Percentiles rank a stretch among this genome's conserved stretches.
Evolutionary conservation across 176 grass and related monocot species (phyloP).

Genomic region (Phoenix dactylifera): DNA sequence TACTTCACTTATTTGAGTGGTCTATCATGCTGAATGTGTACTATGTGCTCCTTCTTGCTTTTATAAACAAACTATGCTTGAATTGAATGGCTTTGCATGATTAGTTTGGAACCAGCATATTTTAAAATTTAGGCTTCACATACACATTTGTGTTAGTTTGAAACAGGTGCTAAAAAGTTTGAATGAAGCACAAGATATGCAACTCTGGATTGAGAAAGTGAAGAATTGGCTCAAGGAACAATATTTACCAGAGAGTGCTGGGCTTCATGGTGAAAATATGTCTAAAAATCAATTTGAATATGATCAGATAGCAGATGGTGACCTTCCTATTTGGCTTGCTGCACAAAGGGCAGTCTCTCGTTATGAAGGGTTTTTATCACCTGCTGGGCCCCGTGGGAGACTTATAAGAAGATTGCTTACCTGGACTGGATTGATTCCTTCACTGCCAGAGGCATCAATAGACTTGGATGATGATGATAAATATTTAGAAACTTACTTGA

Average conservation of each 20-base stretch:
- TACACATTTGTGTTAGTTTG: constrained; percentile 46
- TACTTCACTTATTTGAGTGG: too few species aligned
- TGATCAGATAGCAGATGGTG: constrained; percentile 43
- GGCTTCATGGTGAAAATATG: constrained; percentile 33
- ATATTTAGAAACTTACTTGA: constrained; percentile 46
- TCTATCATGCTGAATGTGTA: too few species aligned
- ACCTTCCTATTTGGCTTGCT: constrained; percentile 89
- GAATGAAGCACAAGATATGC: constrained; percentile 48
- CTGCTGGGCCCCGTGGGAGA: constrained; percentile 75
- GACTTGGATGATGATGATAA: constrained; percentile 45
- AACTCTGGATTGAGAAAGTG: constrained; percentile 76
- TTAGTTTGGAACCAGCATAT: neutral
- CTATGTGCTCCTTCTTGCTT: too few species aligned
- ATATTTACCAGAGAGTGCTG: constrained; percentile 48
- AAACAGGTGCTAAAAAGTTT: constrained; percentile 68
- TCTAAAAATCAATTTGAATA: constrained; percentile 22
- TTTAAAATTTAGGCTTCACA: constrained; percentile 29
- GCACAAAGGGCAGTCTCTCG: constrained; percentile 69
- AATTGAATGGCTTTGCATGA: neutral
- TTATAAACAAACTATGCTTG: too few species aligned
- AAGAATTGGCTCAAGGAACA: constrained; percentile 78
- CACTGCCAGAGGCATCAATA: constrained; percentile 50
- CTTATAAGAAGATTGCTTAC: constrained; percentile 76
- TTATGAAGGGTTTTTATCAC: constrained; percentile 83
- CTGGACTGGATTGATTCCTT: constrained; percentile 77